Percentiles rank a stretch among this genome's conserved stretches.
phyloP scores from a whole-genome alignment of 805 yeast genomes.

The Suhomyces xylopsoci region DNA sequence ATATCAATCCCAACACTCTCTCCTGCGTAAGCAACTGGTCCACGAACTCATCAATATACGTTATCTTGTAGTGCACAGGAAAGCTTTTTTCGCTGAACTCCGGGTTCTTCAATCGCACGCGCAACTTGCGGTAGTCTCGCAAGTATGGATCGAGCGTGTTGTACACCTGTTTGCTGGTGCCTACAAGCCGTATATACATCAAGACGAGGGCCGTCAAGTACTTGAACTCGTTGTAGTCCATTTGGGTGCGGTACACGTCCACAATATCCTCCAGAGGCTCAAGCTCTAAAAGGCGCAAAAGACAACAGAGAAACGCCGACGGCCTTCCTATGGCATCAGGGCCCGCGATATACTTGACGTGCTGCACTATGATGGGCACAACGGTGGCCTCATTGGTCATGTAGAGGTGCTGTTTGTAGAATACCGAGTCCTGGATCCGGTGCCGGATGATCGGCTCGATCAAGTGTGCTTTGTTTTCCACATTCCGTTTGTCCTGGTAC shows the following conservation, averaged over 20 bases:
- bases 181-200: slow-evolving; percentile 56
- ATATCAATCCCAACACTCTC: slow-evolving; percentile 67
- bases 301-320: slow-evolving; percentile 69
- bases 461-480: slow-evolving; percentile 27
- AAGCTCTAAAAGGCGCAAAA: slow-evolving; percentile 73
- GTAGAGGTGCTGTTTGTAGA: slow-evolving; percentile 40
- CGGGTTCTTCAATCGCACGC: slow-evolving; percentile 35
- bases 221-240: slow-evolving; percentile 57
- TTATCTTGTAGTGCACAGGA: slow-evolving; percentile 33
- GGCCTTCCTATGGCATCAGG: slow-evolving; percentile 57
- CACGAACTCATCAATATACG: slow-evolving; percentile 69
- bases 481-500: slow-evolving; percentile 27
- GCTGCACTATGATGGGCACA: slow-evolving; percentile 29
- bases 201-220: slow-evolving; percentile 70
- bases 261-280: slow-evolving; percentile 63
- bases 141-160: slow-evolving; percentile 51
- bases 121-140: slow-evolving; percentile 67
- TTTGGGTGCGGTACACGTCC: slow-evolving; percentile 52
- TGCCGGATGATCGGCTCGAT: slow-evolving; percentile 43
- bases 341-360: slow-evolving; percentile 54
- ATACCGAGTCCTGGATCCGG: slow-evolving; percentile 40
- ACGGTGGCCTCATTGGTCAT: slow-evolving; percentile 41
- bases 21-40: slow-evolving; percentile 57
- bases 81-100: slow-evolving; percentile 14
- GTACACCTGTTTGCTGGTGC: slow-evolving; percentile 41